Percentiles rank a stretch among this genome's conserved stretches.
Conservation (phyloP, 768 basidiomycete genomes). For the Suillus sp. region DNA sequence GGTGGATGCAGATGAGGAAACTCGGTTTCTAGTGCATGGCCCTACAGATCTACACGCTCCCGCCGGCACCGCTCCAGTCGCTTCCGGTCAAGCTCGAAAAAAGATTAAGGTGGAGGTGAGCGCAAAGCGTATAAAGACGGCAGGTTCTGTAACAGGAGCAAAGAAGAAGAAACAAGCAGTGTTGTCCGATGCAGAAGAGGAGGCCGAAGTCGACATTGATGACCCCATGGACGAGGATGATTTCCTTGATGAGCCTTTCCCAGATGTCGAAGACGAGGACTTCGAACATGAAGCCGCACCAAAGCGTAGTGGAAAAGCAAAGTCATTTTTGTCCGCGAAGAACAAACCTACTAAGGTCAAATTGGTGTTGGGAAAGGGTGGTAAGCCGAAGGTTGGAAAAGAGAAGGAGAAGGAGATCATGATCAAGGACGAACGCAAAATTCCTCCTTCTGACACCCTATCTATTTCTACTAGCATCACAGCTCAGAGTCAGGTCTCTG, state of each 20-base stretch:
- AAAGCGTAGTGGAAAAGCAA: constrained; percentile 30
- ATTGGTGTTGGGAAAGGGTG: constrained; percentile 17
- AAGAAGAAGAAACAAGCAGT: constrained; percentile 24
- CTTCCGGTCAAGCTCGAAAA: constrained; percentile 12
- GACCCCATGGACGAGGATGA: constrained; percentile 29
- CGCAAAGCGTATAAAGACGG: constrained; percentile 23
- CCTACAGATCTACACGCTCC: not conserved
- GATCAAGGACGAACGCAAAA: constrained; percentile 46
- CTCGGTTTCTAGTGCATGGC: constrained; percentile 25
- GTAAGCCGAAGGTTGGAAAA: constrained; percentile 33
- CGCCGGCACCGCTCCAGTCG: not conserved
- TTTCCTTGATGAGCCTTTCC: constrained; percentile 26
- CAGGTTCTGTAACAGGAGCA: constrained; percentile 17
- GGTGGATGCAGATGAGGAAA: constrained; percentile 31
- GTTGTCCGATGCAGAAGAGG: constrained; percentile 35
- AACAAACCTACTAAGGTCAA: constrained; percentile 29
- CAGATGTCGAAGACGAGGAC: constrained; percentile 31
- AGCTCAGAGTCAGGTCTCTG: constrained; percentile 31
- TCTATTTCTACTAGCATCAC: constrained; percentile 35
- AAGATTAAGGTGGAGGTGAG: constrained; percentile 15
- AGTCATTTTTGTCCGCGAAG: constrained; percentile 23
- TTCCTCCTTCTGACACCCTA: constrained; percentile 19
- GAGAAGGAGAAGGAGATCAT: constrained; percentile 38
- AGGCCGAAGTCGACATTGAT: constrained; percentile 28
- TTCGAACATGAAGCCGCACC: constrained; percentile 25